Evolutionary conservation across 1,139 yeast species (phyloP).

Genomic region (Blastobotrys buckinghamii): DNA sequence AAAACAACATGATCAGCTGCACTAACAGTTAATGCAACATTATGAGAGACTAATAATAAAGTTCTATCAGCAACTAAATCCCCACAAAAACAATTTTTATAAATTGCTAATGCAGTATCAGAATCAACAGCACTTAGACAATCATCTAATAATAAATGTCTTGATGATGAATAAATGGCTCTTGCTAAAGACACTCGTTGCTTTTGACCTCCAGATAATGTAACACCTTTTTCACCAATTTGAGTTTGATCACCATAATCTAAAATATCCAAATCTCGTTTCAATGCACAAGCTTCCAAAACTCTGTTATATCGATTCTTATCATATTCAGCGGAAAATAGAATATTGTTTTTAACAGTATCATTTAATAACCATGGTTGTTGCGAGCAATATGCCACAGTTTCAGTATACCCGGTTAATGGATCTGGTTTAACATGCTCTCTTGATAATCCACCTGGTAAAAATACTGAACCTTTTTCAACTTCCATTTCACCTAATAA

Average conservation of each 20-base stretch:
- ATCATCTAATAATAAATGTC: conserved; percentile 80
- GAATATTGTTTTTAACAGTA: conserved; percentile 74
- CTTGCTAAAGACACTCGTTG: conserved; percentile 94
- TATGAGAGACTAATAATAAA: conserved; percentile 86
- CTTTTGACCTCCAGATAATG: conserved; percentile 95
- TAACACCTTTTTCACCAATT: conserved; percentile 94
- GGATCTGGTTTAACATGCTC: conserved; percentile 65
- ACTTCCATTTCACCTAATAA: conserved; percentile 90
- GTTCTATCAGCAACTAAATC: conserved; percentile 82
- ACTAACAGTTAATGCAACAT: conserved; percentile 78
- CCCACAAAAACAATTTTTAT: conserved; percentile 84
- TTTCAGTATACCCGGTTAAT: conserved; percentile 73
- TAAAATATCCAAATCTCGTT: conserved; percentile 72
- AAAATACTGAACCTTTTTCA: conserved; percentile 59
- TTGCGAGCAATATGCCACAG: conserved; percentile 94
- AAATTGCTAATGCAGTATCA: conserved; percentile 89
- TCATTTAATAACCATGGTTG: conserved; percentile 94
- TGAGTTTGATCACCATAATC: conserved; percentile 68
- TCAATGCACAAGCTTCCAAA: conserved; percentile 60
- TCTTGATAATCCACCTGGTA: conserved; percentile 70
- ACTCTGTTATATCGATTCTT: conserved; percentile 73
- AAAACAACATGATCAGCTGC: conserved; percentile 74
- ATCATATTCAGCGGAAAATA: conserved; percentile 69
- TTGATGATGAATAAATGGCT: conserved; percentile 82
- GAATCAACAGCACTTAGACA: conserved; percentile 96